phyloP scores from a whole-genome alignment of 2,329 filamentous ascomycete genomes.

The Sporothrix mexicana region DNA sequence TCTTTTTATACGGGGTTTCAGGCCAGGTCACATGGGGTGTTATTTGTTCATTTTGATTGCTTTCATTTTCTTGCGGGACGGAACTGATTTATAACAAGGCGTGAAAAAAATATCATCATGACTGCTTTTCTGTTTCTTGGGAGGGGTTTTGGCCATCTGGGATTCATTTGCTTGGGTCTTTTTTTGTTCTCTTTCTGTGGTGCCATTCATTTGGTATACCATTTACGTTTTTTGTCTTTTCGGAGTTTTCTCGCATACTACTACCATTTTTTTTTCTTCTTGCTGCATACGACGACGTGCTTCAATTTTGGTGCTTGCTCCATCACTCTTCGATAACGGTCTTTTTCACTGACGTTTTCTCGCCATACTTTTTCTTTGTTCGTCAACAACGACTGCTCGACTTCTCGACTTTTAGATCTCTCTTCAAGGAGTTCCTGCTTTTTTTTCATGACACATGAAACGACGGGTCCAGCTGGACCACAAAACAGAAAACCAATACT shows the following conservation, averaged over 20 bases:
- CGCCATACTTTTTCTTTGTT: neutral
- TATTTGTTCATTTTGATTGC: neutral
- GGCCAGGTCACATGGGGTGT: constrained; percentile 1
- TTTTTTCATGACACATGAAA: constrained; percentile 21
- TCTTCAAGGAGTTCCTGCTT: neutral
- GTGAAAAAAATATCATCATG: constrained; percentile 29
- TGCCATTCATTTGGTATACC: constrained; percentile 1
- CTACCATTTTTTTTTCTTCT: constrained; percentile 26
- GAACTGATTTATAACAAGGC: constrained; percentile 24
- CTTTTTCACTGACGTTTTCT: neutral
- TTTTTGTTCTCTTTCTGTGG: constrained; percentile 11
- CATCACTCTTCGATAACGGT: neutral
- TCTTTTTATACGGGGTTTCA: constrained; percentile 1
- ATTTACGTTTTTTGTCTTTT: constrained; percentile 10
- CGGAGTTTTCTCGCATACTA: constrained; percentile 11
- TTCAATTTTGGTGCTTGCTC: constrained; percentile 12
- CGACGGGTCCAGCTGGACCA: neutral
- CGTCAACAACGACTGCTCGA: neutral
- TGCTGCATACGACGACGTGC: constrained; percentile 7
- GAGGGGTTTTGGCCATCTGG: constrained; percentile 20
- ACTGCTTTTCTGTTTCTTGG: constrained; percentile 9
- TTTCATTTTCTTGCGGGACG: neutral
- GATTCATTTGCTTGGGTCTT: constrained; percentile 1
- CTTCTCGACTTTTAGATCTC: neutral
- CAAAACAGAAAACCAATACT: neutral